Evolutionary conservation across 805 yeast species (phyloP), one percentile per base, ranked within the genome.

Genomic region (Pichia gijzeniarum): DNA sequence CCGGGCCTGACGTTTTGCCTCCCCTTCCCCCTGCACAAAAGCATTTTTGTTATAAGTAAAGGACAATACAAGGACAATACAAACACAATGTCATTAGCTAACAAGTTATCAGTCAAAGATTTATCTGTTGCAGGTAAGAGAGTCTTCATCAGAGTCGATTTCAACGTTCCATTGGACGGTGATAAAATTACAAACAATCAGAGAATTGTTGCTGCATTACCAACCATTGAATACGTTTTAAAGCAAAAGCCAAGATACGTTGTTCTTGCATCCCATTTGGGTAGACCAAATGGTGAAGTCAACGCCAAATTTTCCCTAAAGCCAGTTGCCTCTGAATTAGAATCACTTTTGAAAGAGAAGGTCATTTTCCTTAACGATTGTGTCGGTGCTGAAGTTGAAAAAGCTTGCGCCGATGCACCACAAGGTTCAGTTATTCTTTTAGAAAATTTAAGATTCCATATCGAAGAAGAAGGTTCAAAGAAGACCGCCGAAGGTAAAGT

Each of bases 171-270:
- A 67, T 81, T 93, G 61, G 98, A 93, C 65, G 98, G 97, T 59
- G 79, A 78, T 63, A 90, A 82, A 67, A 93, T 93, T 77, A 95
- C 99, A 75, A 93, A 95, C 82, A 95, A 93, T 78, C 98, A 93
- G 76, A 85, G 99, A 76, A 93, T 93, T 65, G 98, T 90, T 62
- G 99, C 99, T 68, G 99, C 99, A 58, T 74, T 95, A 62, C 99
- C 99, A 70, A 91, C 99, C 59, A 93, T 93, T 75, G 71, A 95
- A 72, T 93, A 91, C 69, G 97, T 91, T 44, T 74, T 85, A 67
- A 91, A 86, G 65, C 83, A 91, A 58, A 79, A 85, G 63, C 96
- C 99, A 65, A 88, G 84, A 77, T 87, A 80, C 56, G 82, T 93
- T 56, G 75, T 93, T 58, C 79, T 93, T 60, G 98, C 97, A 55